Conservation (phyloP, 139 green algal genomes). For the Coelastrella sp. region DNA sequence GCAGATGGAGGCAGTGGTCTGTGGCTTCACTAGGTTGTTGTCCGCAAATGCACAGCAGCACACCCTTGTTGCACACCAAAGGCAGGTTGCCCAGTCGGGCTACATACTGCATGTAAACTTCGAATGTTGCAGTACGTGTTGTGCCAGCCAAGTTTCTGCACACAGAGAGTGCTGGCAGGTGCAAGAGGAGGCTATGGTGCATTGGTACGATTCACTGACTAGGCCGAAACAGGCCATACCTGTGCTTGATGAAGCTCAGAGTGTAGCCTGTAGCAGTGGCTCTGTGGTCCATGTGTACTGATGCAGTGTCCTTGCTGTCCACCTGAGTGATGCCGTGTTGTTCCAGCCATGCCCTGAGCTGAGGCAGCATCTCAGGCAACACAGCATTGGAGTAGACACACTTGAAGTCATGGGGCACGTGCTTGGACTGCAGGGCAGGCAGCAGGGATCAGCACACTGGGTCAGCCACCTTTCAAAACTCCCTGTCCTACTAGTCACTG, state of each 20-base stretch:
- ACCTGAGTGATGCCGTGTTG: not conserved
- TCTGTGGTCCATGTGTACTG: not conserved
- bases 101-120: no score
- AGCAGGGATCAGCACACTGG: not conserved
- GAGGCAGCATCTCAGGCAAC: not conserved
- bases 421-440: not conserved
- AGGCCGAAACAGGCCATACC: not conserved
- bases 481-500: no score
- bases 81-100: no score
- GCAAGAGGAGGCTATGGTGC: no score
- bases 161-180: no score
- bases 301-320: not conserved
- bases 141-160: no score
- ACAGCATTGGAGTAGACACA: conserved; percentile 20
- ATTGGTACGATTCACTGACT: no score
- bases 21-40: no score
- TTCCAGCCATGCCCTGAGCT: not conserved
- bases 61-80: no score
- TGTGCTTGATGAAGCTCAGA: conserved; percentile 11
- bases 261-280: not conserved
- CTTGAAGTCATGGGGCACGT: conserved; percentile 10
- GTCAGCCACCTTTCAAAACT: no score
- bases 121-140: no score
- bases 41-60: no score
- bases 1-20: not conserved